Conservation (phyloP, 2,329 filamentous ascomycete species). For the Aspergillus pseudonomiae region DNA sequence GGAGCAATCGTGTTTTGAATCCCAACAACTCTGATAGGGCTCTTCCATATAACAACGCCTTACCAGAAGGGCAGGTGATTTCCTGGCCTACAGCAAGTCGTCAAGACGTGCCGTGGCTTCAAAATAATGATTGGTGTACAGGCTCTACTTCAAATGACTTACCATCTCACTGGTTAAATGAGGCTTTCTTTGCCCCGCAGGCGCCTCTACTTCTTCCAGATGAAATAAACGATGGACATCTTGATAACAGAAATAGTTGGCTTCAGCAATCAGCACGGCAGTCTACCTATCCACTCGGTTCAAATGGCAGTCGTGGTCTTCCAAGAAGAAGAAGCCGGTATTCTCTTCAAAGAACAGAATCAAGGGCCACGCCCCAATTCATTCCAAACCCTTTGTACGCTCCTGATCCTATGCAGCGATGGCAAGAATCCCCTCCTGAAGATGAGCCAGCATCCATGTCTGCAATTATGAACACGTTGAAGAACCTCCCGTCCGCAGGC, state of each 20-base stretch:
- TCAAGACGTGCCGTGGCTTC: not conserved
- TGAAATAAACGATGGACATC: not conserved
- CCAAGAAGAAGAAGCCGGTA: not conserved
- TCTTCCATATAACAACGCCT: not conserved
- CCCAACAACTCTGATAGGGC: not conserved
- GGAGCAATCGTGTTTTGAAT: not conserved
- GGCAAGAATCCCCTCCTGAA: constrained; percentile 3
- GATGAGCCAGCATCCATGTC: constrained; percentile 4
- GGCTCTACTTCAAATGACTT: not conserved
- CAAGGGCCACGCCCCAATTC: not conserved
- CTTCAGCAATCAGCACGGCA: not conserved
- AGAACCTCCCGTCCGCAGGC: not conserved
- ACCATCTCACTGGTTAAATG: not conserved
- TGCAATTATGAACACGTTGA: not conserved
- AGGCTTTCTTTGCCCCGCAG: not conserved
- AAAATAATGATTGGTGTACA: not conserved
- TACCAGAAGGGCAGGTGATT: not conserved
- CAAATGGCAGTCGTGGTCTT: not conserved
- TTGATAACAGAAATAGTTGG: not conserved
- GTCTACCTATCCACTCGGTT: not conserved
- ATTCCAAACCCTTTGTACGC: not conserved
- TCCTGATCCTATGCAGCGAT: constrained; percentile 1
- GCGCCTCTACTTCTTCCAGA: not conserved
- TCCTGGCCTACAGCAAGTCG: not conserved
- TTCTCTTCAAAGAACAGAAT: not conserved